Evolutionary conservation across 164 flowering plant species (phyloP), one percentile per base, ranked within the genome.

Genomic region (Warburgia ugandensis): DNA sequence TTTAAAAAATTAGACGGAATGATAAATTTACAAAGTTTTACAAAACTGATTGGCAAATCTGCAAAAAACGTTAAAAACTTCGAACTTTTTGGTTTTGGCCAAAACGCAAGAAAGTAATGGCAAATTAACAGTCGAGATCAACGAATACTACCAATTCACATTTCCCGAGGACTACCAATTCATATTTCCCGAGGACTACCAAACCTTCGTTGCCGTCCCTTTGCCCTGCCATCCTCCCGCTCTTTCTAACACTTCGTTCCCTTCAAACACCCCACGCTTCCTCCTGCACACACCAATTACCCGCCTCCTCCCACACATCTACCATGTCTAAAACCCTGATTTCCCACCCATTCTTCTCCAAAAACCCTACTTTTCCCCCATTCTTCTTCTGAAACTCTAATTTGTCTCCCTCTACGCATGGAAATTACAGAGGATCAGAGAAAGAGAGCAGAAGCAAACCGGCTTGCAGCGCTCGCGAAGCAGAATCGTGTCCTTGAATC

Each of bases 341-440:
- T 39, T 29, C 32, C 28, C 45, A 13, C 12, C 5, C 6, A 9
- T 45, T 45, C 37, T 56, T 16, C 28, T 36, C 36, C 22, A n/a
- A 35, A 20, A 37, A 30, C 46, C 53, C 25, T 36, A 36, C 17
- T 27, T 23, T 5, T 32, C 13, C 23, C 16, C 21, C 17, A 19
- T 19, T 38, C 2, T 28, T 3, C 4, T 13, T 45, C 25, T 6
- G 13, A n/a, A n/a, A n/a, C 28, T 29, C 13, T 29, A 40, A 40
- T 19, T 31, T 20, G 27, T 31, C n/a, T n/a, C n/a, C n/a, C n/a
- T n/a, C n/a, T n/a, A n/a, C n/a, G n/a, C 48, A 74, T 74, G 81
- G 80, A 75, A 28, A 72, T 92, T 66, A 81, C 88, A 0, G 96
- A 87, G 35, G 90, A 83, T 40, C 94, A 87, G 62, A 58, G 81